phyloP scores from a whole-genome alignment of 1,284 basidiomycete species.

The Thelephora terrestris region DNA sequence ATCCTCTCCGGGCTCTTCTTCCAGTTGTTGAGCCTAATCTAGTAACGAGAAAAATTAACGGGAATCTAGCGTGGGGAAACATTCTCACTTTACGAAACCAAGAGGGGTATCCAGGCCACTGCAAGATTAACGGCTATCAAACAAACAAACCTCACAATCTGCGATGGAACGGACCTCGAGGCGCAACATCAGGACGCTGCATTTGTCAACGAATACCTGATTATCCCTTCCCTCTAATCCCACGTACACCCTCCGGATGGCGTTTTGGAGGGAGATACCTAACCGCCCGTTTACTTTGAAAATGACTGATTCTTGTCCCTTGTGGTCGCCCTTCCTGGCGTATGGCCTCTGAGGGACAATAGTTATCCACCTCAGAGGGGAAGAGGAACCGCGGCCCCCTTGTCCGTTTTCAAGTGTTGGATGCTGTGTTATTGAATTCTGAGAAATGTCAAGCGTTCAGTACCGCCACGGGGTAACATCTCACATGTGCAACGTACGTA shows the following conservation, averaged over 20 bases:
- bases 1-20: neutral
- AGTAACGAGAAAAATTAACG: neutral
- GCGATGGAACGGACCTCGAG: too few relatives aligned
- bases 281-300: neutral
- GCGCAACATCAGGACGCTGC: too few relatives aligned
- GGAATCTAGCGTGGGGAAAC: neutral
- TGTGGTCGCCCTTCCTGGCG: too few relatives aligned
- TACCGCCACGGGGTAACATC: too few relatives aligned
- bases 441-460: too few relatives aligned
- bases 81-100: neutral
- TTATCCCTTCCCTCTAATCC: neutral
- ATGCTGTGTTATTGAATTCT: too few relatives aligned
- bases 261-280: neutral
- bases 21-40: neutral
- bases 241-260: neutral
- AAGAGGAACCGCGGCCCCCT: too few relatives aligned
- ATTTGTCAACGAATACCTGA: neutral
- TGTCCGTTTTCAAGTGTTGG: too few relatives aligned
- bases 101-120: neutral
- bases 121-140: neutral
- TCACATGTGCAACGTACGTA: too few relatives aligned
- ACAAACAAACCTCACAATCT: too few relatives aligned
- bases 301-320: neutral
- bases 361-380: too few relatives aligned
- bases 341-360: too few relatives aligned